Evolutionary conservation across 164 flowering plant genomes (phyloP), one percentile per base, ranked within the genome.

Genomic region (Houttuynia cordata): DNA sequence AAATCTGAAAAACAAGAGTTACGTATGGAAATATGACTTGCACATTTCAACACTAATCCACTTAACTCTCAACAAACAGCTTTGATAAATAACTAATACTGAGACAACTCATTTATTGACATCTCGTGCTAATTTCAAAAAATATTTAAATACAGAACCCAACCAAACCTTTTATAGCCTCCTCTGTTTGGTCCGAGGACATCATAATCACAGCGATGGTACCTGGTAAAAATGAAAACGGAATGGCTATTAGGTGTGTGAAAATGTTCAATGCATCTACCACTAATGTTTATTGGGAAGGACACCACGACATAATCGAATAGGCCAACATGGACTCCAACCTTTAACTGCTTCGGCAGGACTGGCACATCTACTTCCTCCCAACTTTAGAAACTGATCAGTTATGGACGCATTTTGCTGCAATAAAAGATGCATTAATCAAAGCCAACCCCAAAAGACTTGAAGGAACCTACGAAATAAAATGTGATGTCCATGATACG

Each of bases 311-410:
- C 23, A 18, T 21, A 53, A 23, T 24, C 24, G 57, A 54, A 23
- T 12, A 45, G 49, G 3, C 8, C 9, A 45, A 12, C 49, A 45
- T 14, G 24, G 23, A 54, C 20, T 22, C 22, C 23, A 64, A 88
- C 96, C 98, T 80, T 63, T 74, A 42, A 71, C 79, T 53, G 80
- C 83, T 66, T 85, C 93, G 45, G 53, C 14, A 53, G 77, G 78
- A 55, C 71, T 76, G 30, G 71, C 64, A 67, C 86, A 79, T 69
- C 60, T 70, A 61, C 20, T 61, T 56, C 98, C 98, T 53, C 98
- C 98, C n/a, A 80, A 69, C 75, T 82, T 81, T 64, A 72, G 55
- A 74, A 92, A 81, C 22, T 64, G 75, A 61, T 77, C 77, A 66
- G 80, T 61, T 62, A 76, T 61, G 56, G 78, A 62, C 61, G 62